Base-by-base conservation (phyloP, 495 filamentous ascomycete genomes). In the Schizothecium vesticola region DNA sequence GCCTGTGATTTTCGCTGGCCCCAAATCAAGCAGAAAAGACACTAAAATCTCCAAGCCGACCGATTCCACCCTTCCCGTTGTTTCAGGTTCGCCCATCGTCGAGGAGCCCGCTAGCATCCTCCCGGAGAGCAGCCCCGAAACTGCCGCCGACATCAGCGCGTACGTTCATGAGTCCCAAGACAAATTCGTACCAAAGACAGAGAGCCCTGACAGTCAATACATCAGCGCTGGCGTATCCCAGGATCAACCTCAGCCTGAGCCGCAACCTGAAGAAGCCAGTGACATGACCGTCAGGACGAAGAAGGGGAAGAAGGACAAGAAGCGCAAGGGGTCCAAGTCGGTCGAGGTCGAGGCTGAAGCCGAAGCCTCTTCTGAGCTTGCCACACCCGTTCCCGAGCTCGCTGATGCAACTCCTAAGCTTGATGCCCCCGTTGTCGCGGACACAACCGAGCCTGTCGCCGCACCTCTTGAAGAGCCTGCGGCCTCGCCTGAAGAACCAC, bases 261-360 rank as follows among this genome's bases (percentile, higher is more conserved):
- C 25, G 13, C 23, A 61, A 11, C 16, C 26, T 61, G 59, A n/a
- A 19, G 51, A 56, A 10, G 12, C 23, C 9, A 11, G 23, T 4
- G 51, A 51, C 16, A 7, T 24, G n/a, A n/a, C 31, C 22, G 26
- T 59, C 29, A 65, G 66, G 65, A 67, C 66, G 13, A 68, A 72
- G 63, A 69, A 61, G 67, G 70, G 71, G 26, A 75, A 70, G 70
- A 77, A 76, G 66, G 69, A 69, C 19, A 70, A 70, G 60, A 67
- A 67, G 60, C 23, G 28, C 51, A 72, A 63, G 60, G 60, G 60
- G 1, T 31, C 29, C 67, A 71, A 64, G 70, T 65, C 36, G 63
- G 73, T 56, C 19, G 63, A 43, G 61, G 73, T 43, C 2, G 65
- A 70, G 57, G 66, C 73, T 36, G 69, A 72, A 1, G 12, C 26